Base-by-base conservation (phyloP, 2,329 filamentous ascomycete genomes). In the Trichoderma hamatum region DNA sequence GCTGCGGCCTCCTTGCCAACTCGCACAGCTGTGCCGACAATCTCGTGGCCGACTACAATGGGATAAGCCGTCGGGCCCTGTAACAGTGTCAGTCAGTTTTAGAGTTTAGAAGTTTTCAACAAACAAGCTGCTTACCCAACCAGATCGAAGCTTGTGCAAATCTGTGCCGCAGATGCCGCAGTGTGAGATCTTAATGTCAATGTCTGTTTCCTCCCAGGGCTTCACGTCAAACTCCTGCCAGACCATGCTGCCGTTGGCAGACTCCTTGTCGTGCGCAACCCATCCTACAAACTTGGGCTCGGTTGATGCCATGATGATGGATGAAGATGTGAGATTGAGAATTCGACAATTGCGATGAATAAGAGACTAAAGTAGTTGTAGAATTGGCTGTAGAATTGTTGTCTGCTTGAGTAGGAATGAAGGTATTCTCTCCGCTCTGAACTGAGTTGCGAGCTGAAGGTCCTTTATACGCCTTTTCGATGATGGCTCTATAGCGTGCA, bases 41-140 rank as follows among this genome's bases (percentile, higher is more conserved):
- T 90, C 72, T 91, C 89, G 76, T 91, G 89, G 63, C 89, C 89
- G n/a, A 89, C 86, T 11, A 85, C 85, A 74, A 83, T 84, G 26
- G 83, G 82, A 78, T 76, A 77, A 21, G 71, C 59, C 3, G 72
- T 73, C 6, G 75, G 73, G 26, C 71, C 73, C 34, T 74, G 43
- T 72, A 34, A 54, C 5, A 21, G 30, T 19, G 24, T 46, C 34
- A 54, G 3, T 24, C 43, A 3, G 39, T 34, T 34, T 43, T 43
- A 9, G 39, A 49, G 52, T 14, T 54, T 66, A 3, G 32, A 19
- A 16, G 11, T 26, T 24, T 26, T 32, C 10, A 24, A 19, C n/a
- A 5, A 5, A 54, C 13, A 24, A 43, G 24, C 7, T 67, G 39
- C 63, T 67, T 59, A 67, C 63, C 63, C 63, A 67, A 13, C 63